phyloP scores from a whole-genome alignment of 257 asterid species.

The Nicotiana noctiflora region DNA sequence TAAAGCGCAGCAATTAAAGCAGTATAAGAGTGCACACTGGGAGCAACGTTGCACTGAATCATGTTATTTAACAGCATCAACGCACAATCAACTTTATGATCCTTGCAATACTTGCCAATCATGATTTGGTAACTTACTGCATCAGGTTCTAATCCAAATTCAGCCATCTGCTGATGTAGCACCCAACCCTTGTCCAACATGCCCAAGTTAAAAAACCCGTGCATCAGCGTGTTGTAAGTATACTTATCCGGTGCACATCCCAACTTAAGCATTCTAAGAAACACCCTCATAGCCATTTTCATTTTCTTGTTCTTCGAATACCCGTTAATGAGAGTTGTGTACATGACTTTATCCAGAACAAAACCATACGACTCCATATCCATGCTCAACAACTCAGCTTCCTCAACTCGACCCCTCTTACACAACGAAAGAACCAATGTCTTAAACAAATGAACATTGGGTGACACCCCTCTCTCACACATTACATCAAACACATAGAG shows the following conservation, averaged over 20 bases:
- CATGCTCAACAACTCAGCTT: slow-evolving; percentile 42
- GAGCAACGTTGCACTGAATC: slow-evolving; percentile 25
- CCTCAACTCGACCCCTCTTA: slow-evolving; percentile 43
- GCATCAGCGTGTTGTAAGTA: slow-evolving; percentile 43
- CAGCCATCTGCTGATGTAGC: slow-evolving; percentile 37
- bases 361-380: slow-evolving; percentile 45
- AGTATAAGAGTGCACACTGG: slow-evolving; percentile 52
- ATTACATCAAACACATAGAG: slow-evolving; percentile 32
- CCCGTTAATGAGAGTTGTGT: slow-evolving; percentile 41
- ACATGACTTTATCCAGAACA: slow-evolving; percentile 36
- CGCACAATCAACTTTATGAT: slow-evolving; percentile 37
- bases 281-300: slow-evolving; percentile 57
- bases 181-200: slow-evolving; percentile 34
- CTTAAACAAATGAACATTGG: slow-evolving; percentile 42
- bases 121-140: slow-evolving; percentile 42
- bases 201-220: slow-evolving; percentile 46
- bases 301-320: slow-evolving; percentile 47
- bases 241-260: slow-evolving; percentile 44
- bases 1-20: slow-evolving; percentile 39
- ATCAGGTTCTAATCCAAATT: slow-evolving; percentile 39
- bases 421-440: slow-evolving; percentile 37
- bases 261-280: slow-evolving; percentile 47
- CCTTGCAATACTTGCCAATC: slow-evolving; percentile 47
- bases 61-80: slow-evolving; percentile 33
- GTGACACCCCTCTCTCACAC: slow-evolving; percentile 33